Evolutionary conservation across 2,329 filamentous ascomycete species (phyloP), one percentile per base, ranked within the genome.

Genomic region (Talaromyces atroroseus): DNA sequence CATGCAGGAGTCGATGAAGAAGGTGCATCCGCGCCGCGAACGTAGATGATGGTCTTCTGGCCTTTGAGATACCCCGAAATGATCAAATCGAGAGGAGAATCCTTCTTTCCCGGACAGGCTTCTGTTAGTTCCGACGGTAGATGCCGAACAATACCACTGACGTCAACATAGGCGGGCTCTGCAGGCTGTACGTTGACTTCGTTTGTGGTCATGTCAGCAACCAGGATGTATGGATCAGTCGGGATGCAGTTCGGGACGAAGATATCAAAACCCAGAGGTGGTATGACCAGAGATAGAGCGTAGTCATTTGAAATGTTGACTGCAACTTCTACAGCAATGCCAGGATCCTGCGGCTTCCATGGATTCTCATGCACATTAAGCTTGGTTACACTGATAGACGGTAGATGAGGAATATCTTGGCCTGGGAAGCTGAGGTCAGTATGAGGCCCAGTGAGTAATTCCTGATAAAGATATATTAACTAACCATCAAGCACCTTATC

Each of bases 1-100:
- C 94, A 99, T 47, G 79, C 77, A 0, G 94, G 94, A 0, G 90
- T 89, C 34, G 85, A 78, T 1, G 81, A 76, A 18, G 80, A 80
- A 2, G 86, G 83, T 24, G 83, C 77, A 59, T 84, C 81, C 56
- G 88, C 88, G 24, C 92, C 94, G 50, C 88, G 87, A 49, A 97
- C 85, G 71, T 90, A 95, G 12, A 96, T 80, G 1, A 85, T 90
- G 0, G 89, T 88, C 55, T 88, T 80, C 44, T 88, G 80, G 49
- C 92, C 92, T 60, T 88, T 83, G 61, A 97, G 84, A 69, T 95
- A 97, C 53, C 84, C 85, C 46, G 84, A 84, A 54, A 99, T 78
- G 44, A 99, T 80, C 23, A 84, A 77, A 67, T 99, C 94, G 23
- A 99, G 78, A 1, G 94, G 94, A 1, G 92, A 96, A 7, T 85